Base-by-base conservation (phyloP, 306 rosid genomes). In the Cyamopsis tetragonoloba region DNA sequence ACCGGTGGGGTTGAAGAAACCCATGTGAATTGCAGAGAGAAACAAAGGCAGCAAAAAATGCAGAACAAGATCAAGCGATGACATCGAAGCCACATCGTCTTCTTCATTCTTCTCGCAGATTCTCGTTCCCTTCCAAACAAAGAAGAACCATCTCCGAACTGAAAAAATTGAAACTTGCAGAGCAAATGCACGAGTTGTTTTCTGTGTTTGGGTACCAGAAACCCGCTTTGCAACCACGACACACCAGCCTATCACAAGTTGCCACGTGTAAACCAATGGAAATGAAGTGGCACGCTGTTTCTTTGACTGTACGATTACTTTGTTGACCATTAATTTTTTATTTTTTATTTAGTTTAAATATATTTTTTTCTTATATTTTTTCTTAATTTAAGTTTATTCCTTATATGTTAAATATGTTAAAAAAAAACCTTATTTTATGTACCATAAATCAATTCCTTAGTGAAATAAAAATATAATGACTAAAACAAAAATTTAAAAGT, bases 61-160 rank as follows among this genome's bases (percentile, higher is more conserved):
- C 81, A 54, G 69, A 74, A 34, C 44, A 70, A 41, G 20, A 84
- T 28, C 82, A 77, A 57, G 5, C 66, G 74, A 54, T 75, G 59
- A 32, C 55, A 30, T 68, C 14, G 23, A 46, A 50, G 3, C 55
- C 60, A 23, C 60, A 19, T 68, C 60, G 15, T 68, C 79, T 17
- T 77, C 81, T 17, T 62, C 55, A 51, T 51, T 70, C 53, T 79
- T 63, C 14, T 60, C 28, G 22, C 44, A 4, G 62, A 39, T 31
- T 73, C 49, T 43, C 48, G 42, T 32, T 75, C 19, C 49, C 11
- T 38, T 77, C 67, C 10, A 12, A 46, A 19, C 10, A 34, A 53
- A n/a, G 15, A 35, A 48, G 55, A 59, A 51, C 55, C 75, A 78
- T 78, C 27, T 76, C 78, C 51, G 22, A 59, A 44, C 38, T 20